Evolutionary conservation across 2,329 filamentous ascomycete species (phyloP), one percentile per base, ranked within the genome.

Genomic region (Pseudogymnoascus sp.): DNA sequence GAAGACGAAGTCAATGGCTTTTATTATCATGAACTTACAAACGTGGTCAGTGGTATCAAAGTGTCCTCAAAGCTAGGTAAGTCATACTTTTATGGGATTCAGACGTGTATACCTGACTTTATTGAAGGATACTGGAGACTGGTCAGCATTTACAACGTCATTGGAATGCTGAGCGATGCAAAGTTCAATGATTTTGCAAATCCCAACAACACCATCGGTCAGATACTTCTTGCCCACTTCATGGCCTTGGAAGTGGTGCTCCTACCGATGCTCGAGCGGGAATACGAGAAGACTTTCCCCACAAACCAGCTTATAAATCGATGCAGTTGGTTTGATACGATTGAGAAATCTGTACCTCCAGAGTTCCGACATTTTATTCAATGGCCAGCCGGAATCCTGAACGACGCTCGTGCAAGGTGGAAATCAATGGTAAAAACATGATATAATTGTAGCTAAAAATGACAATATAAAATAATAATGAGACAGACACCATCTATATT

Each of bases 171-270:
- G 69, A 71, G 71, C 1, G 72, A 76, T 54, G 70, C 71, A 2
- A 67, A 74, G 15, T 79, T 81, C 63, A 71, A 74, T 41, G 68
- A 70, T 1, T 78, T 80, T 66, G 71, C 79, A 62, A 70, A 76
- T 41, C 71, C 75, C 0, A 67, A 68, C 39, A 79, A 81, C 60
- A 67, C 67, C 47, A 64, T 76, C 3, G 72, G 76, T 0, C 76
- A 75, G 29, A 73, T 79, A 3, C 67, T 81, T 4, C 71, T 80
- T 4, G 71, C 75, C 5, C 77, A 80, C 65, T 79, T 78, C 65
- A 72, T 80, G n/a, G 73, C 75, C 1, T 66, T 79, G 0, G 76
- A 80, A 59, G 70, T 77, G 0, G 68, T 79, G 5, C 71, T 81
- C 62, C 71, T 72, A 4, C 77, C 76, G 0, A 74, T 79, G 5